Conservation (phyloP, 495 filamentous ascomycete species). For the Neurospora terricola region DNA sequence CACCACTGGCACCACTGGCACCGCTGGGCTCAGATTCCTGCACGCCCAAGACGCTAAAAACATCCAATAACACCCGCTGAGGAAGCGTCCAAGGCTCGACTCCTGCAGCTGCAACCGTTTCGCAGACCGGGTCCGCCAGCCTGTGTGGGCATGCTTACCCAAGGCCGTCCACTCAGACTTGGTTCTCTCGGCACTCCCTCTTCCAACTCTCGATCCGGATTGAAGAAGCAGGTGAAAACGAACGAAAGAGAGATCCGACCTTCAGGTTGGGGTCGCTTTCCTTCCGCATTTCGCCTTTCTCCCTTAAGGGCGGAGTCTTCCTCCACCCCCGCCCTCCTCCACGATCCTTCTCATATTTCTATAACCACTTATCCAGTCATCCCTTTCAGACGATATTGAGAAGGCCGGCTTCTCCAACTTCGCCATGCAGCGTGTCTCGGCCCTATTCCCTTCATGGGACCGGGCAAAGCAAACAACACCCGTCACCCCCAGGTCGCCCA, state of each 20-base stretch:
- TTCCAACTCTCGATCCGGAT: background rate
- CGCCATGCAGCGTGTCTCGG: constrained; percentile 42
- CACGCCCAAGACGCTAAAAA: background rate
- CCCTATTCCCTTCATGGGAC: constrained; percentile 42
- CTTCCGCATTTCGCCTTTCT: background rate
- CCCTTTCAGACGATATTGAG: background rate
- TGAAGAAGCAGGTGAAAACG: background rate
- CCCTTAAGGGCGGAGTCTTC: constrained; percentile 3
- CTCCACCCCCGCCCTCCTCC: background rate
- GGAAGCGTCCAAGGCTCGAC: background rate
- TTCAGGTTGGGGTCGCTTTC: constrained; percentile 6
- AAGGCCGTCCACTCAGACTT: background rate
- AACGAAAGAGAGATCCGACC: background rate
- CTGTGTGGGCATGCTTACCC: background rate
- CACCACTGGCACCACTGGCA: background rate
- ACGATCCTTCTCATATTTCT: background rate
- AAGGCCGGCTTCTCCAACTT: constrained; percentile 6
- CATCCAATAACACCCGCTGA: background rate
- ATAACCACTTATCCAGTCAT: background rate
- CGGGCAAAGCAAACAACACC: constrained; percentile 23
- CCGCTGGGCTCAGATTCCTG: background rate
- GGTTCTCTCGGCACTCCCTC: background rate
- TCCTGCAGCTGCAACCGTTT: background rate
- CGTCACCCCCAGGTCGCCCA: constrained; percentile 14
- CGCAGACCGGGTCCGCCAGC: background rate